Conservation (phyloP, 371 early-diverging fungal species). For the Mortierella sp. region DNA sequence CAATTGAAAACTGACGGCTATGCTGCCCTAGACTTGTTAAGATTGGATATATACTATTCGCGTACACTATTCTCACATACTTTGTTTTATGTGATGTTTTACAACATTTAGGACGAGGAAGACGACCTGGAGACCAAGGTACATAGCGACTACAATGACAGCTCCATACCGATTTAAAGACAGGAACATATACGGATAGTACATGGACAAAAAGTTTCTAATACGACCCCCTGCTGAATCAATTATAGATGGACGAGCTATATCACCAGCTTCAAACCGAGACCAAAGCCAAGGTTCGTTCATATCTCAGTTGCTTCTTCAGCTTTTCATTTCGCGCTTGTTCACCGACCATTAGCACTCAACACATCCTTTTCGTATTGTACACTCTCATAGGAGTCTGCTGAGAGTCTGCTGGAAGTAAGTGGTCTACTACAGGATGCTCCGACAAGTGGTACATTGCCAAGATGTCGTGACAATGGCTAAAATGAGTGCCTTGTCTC, state of each 20-base stretch:
- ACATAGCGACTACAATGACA: background rate
- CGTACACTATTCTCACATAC: background rate
- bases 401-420: conserved; percentile 51
- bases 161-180: background rate
- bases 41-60: background rate
- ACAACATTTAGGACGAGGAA: conserved; percentile 23
- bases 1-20: background rate
- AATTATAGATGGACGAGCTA: conserved; percentile 56
- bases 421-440: background rate
- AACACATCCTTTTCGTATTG: too few species aligned
- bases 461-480: background rate
- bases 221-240: background rate
- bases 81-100: background rate
- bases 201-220: background rate
- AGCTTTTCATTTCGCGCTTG: background rate
- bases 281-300: conserved; percentile 48
- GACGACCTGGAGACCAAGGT: conserved; percentile 56
- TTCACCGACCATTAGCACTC: background rate
- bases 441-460: background rate
- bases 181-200: background rate
- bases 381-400: conserved; percentile 32
- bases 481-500: background rate
- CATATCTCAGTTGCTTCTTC: background rate
- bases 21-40: background rate
- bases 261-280: conserved; percentile 47